Conservation (phyloP, 1,284 basidiomycete genomes). For the Sanghuangporus sanghuang region DNA sequence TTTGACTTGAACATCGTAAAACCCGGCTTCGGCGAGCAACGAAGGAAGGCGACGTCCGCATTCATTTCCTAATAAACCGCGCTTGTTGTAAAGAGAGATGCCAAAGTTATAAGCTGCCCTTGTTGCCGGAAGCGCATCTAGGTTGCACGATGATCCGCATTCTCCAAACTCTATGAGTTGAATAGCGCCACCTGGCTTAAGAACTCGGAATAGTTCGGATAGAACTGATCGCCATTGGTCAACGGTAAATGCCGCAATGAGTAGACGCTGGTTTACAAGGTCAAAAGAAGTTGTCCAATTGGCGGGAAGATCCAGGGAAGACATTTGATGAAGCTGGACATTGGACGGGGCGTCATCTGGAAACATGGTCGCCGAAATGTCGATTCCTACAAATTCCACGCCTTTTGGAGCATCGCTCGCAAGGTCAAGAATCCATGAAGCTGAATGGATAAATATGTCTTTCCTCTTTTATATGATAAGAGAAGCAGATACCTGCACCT, state of each 20-base stretch:
- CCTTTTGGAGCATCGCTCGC: not conserved
- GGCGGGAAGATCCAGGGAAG: not conserved
- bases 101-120: not conserved
- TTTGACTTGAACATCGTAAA: not conserved
- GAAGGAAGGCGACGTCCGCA: not conserved
- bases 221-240: slow-evolving; percentile 25
- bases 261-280: slow-evolving; percentile 29
- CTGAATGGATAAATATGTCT: not conserved
- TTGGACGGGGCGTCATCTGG: slow-evolving; percentile 8
- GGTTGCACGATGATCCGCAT: not conserved
- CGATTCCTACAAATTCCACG: slow-evolving; percentile 6
- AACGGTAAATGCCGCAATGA: slow-evolving; percentile 26
- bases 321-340: slow-evolving; percentile 2
- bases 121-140: not conserved
- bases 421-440: slow-evolving; percentile 12
- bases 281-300: slow-evolving; percentile 26
- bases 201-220: slow-evolving; percentile 27
- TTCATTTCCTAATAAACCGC: not conserved
- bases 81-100: not conserved
- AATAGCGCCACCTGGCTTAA: slow-evolving; percentile 26
- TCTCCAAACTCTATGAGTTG: slow-evolving; percentile 26
- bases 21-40: slow-evolving; percentile 5
- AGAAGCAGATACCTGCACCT: not conserved
- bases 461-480: not conserved
- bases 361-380: slow-evolving; percentile 7